Evolutionary conservation across 768 basidiomycete species (phyloP), one percentile per base, ranked within the genome.

Genomic region (Symmetrospora coprosmae): DNA sequence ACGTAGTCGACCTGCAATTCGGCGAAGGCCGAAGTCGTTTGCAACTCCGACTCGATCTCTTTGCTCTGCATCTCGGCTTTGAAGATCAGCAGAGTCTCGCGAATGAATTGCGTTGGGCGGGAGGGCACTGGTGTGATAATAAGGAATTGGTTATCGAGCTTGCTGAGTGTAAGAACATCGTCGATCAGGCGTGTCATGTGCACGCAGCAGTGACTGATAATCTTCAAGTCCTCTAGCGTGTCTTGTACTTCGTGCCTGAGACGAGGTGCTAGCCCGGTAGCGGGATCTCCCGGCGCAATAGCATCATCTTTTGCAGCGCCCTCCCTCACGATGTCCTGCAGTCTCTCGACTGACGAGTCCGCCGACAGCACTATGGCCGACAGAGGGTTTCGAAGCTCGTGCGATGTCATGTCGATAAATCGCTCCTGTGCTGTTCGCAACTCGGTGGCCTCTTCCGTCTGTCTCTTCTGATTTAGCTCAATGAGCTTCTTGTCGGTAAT

Each of bases 141-240:
- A 21, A 58, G 31, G 55, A 58, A 58, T 31, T 58, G 23, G 25
- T 58, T 58, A 16, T n/a, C n/a, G 7, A 58, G 55, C 41, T 58
- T 58, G 5, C 27, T 30, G 4, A 58, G 55, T 9, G 55, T 58
- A 6, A 58, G 41, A 14, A 58, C 43, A 34, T 58, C 55, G 27
- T 58, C 55, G 25, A 58, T 58, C 8, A 58, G 23, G 27, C 55
- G 55, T 30, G 55, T 58, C 41, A 58, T 58, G 37, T 58, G 55
- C 9, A 46, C 37, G 27, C 55, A 58, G 27, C 55, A 58, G 27
- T 58, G 55, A 46, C 46, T 58, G 21, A 58, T 58, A 33, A 58
- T 58, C 55, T 58, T 43, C 31, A 58, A 30, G 41, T 58, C 43
- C 33, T 31, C 28, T 28, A 58, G 31, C 4, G 55, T 58, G 11